phyloP scores from a whole-genome alignment of 73 alveolate genomes.

The Tetrahymena borealis region DNA sequence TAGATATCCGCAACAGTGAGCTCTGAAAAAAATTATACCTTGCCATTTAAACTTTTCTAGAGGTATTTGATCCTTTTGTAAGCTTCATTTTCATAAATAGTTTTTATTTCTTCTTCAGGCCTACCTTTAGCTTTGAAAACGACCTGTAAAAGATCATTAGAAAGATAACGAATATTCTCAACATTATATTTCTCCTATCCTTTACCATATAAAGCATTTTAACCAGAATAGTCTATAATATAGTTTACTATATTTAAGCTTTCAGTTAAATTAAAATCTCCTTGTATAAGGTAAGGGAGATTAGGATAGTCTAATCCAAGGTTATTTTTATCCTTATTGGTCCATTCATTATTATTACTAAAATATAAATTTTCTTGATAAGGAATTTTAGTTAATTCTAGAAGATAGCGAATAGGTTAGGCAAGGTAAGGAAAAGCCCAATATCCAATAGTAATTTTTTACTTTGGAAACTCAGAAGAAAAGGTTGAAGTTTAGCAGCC shows the following conservation, averaged over 20 bases:
- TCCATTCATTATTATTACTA: background rate
- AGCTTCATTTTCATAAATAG: no score
- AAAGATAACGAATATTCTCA: background rate
- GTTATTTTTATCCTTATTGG: background rate
- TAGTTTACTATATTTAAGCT: background rate
- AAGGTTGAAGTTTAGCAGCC: no score
- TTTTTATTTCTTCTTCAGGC: background rate
- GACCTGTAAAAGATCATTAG: background rate
- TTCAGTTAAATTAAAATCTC: background rate
- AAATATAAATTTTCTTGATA: no score
- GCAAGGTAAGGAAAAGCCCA: no score
- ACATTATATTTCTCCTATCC: background rate
- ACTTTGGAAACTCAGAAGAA: no score
- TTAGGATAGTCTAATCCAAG: background rate
- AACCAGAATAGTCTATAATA: background rate
- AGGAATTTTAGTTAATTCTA: background rate
- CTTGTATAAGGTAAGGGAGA: background rate
- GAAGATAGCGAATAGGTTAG: background rate
- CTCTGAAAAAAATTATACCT: background rate
- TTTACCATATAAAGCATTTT: background rate
- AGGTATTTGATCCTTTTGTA: background rate
- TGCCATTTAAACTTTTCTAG: background rate
- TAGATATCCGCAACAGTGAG: background rate
- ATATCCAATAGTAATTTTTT: no score
- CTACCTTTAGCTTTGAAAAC: background rate